Percentiles rank a stretch among this genome's conserved stretches.
Evolutionary conservation across 257 asterid genomes (phyloP).

Genomic region (Nemophila menziesii): DNA sequence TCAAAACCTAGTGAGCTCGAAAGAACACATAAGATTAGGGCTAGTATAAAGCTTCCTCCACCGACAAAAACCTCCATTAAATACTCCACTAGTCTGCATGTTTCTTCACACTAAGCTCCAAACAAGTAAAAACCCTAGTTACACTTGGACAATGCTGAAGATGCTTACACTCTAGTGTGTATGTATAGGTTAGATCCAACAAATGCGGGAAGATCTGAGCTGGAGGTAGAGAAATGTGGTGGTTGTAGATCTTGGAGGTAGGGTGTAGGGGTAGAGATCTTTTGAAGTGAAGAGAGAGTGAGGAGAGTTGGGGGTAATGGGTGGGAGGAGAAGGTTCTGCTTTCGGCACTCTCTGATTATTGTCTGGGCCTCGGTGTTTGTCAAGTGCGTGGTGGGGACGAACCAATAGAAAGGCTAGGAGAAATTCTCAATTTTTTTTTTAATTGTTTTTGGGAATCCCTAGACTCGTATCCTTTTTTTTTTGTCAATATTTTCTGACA

Average conservation of each 20-base stretch:
- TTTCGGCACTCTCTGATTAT: not conserved
- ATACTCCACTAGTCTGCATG: not conserved
- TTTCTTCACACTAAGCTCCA: not conserved
- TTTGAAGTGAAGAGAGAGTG: too few species aligned
- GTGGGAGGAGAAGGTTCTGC: not conserved
- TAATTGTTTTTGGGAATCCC: not conserved
- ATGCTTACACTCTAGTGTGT: not conserved
- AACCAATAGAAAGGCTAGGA: not conserved
- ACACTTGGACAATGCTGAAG: not conserved
- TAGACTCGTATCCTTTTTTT: not conserved
- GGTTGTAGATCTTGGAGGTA: not conserved
- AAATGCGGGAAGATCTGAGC: not conserved
- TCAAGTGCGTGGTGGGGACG: not conserved
- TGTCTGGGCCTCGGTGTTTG: not conserved
- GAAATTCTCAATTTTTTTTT: not conserved
- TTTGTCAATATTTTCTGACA: too few species aligned
- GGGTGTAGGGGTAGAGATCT: not conserved
- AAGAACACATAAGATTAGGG: not conserved
- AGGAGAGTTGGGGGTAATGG: not conserved
- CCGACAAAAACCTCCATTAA: not conserved
- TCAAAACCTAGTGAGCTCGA: not conserved
- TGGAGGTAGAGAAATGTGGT: too few species aligned
- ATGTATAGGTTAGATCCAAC: too few species aligned
- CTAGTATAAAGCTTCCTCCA: not conserved
- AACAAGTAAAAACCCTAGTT: too few species aligned